Evolutionary conservation across 2,329 filamentous ascomycete species (phyloP), one percentile per base, ranked within the genome.

Genomic region (Chrysosphaeria jannelii): DNA sequence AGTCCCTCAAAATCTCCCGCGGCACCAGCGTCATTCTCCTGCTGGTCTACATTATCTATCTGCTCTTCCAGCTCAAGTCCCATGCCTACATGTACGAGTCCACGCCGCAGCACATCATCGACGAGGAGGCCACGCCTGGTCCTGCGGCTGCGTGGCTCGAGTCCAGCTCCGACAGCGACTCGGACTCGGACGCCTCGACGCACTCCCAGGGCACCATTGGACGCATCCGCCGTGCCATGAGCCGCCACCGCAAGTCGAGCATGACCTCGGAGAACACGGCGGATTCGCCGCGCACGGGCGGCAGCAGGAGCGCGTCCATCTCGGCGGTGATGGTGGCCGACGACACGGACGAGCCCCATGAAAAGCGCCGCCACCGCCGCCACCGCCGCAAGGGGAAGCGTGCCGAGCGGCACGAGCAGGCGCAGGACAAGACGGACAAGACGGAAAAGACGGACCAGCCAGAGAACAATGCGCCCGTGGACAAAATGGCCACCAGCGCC

Each of bases 21-120:
- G 78, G 75, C 30, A 89, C 76, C 16, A 89, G 76, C 45, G 67
- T 90, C 62, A 53, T 88, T 24, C 49, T 90, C 6, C 53, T 89
- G 2, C 39, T 89, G 16, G 68, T 90, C 8, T 90, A 90, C 39
- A 46, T 65, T 21, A 47, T 89, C 10, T 90, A 89, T 38, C 57
- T 90, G 16, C 39, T 89, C 11, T 90, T 90, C 44, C 78, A 89
- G 47, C 59, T 90, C 29, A 88, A 88, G 44, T 85, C 76, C 2
- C 78, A 90, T 39, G 59, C 74, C 6, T 89, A 88, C 45, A 65
- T 90, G 50, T 89, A 90, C 35, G 71, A 78, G 42, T 85, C 76
- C 33, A 90, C 74, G 5, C 79, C 79, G 7, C 78, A 90, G 45
- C 68, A 79, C 34, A 70, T 88, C 29, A 85, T 91, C 31, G 79